phyloP scores from a whole-genome alignment of 2,329 filamentous ascomycete species.

The Hymenoscyphus repandus region DNA sequence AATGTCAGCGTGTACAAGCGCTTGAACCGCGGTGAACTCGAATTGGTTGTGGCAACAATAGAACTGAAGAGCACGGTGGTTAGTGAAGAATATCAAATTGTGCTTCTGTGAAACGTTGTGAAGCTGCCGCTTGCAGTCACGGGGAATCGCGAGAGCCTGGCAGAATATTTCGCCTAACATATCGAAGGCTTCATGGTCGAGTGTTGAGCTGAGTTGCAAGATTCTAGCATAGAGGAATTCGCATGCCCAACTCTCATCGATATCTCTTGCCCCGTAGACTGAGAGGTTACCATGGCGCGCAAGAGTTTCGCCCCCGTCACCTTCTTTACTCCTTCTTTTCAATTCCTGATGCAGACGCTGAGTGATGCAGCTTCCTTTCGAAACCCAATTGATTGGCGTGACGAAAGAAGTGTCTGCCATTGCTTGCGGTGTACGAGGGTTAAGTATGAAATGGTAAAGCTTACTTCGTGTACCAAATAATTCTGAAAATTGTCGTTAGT shows the following conservation, averaged over 20 bases:
- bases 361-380: neutral
- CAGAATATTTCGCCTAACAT: conserved; percentile 18
- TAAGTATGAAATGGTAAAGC: conserved; percentile 4
- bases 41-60: conserved; percentile 23
- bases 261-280: neutral
- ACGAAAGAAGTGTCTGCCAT: conserved; percentile 1
- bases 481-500: neutral
- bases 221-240: conserved; percentile 14
- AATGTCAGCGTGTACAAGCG: conserved; percentile 8
- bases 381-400: conserved; percentile 13
- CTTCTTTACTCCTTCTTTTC: neutral
- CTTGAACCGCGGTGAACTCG: conserved; percentile 14
- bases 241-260: conserved; percentile 1
- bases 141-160: conserved; percentile 15
- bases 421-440: neutral
- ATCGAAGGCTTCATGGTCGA: conserved; percentile 10
- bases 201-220: neutral
- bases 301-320: neutral
- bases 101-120: conserved; percentile 10
- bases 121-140: conserved; percentile 17
- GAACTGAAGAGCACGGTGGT: conserved; percentile 25
- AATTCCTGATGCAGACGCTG: conserved; percentile 1
- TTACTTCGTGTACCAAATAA: conserved; percentile 1
- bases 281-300: neutral
- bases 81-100: conserved; percentile 28